phyloP scores from a whole-genome alignment of 2,329 filamentous ascomycete genomes.

The Ustulina deusta region DNA sequence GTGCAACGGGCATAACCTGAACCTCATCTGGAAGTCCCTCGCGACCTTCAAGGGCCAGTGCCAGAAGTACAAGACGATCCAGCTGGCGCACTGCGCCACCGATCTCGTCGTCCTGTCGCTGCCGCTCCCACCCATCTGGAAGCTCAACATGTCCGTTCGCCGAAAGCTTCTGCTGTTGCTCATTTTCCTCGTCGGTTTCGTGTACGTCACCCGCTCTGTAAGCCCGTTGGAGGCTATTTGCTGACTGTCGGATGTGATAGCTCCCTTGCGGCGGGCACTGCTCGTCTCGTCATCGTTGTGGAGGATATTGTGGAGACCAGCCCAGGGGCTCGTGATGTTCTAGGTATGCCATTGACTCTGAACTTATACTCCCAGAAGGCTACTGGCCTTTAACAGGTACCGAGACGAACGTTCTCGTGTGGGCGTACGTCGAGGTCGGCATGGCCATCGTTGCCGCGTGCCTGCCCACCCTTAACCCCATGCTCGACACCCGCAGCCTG shows the following conservation, averaged over 20 bases:
- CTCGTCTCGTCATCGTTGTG: not conserved
- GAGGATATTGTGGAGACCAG: not conserved
- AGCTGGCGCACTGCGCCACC: not conserved
- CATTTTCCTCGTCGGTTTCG: not conserved
- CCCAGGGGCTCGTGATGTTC: not conserved
- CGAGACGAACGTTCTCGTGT: too few relatives aligned
- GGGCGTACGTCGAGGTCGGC: too few relatives aligned
- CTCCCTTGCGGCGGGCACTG: not conserved
- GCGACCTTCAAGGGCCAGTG: not conserved
- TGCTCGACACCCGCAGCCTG: too few relatives aligned
- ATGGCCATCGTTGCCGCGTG: too few relatives aligned
- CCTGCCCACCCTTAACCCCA: too few relatives aligned
- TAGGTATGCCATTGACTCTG: not conserved
- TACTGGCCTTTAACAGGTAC: too few relatives aligned
- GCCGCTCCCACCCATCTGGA: not conserved
- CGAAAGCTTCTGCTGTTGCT: not conserved
- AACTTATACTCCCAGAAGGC: too few relatives aligned
- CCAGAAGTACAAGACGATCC: slow-evolving; percentile 2
- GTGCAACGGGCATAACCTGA: not conserved
- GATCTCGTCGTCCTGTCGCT: not conserved
- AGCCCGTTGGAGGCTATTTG: not conserved
- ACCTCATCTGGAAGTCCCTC: not conserved
- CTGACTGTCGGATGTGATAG: not conserved
- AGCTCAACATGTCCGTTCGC: not conserved
- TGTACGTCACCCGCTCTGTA: slow-evolving; percentile 35